phyloP scores from a whole-genome alignment of 805 yeast genomes.

The Starmerella lactis-condensi region DNA sequence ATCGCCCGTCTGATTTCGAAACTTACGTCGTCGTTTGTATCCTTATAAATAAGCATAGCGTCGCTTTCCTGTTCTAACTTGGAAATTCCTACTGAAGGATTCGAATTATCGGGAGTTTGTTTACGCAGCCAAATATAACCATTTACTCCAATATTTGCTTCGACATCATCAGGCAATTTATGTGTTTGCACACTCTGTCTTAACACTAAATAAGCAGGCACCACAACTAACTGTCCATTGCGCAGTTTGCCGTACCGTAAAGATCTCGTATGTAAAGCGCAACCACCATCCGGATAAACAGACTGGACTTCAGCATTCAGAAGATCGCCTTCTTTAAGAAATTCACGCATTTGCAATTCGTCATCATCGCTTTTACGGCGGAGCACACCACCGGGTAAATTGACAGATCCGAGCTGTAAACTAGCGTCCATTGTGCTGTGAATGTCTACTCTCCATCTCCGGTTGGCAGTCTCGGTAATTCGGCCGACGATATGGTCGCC shows the following conservation, averaged over 20 bases:
- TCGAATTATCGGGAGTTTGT: slow-evolving; percentile 11
- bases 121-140: slow-evolving; percentile 78
- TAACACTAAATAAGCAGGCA: slow-evolving; percentile 67
- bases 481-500: slow-evolving; percentile 94
- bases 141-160: slow-evolving; percentile 78
- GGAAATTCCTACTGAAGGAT: slow-evolving; percentile 45
- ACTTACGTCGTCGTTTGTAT: slow-evolving; percentile 58
- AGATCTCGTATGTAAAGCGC: slow-evolving; percentile 87
- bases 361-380: slow-evolving; percentile 89
- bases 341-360: slow-evolving; percentile 87
- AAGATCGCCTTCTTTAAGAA: slow-evolving; percentile 87
- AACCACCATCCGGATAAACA: slow-evolving; percentile 73
- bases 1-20: slow-evolving; percentile 49
- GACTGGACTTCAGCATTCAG: slow-evolving; percentile 92
- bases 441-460: slow-evolving; percentile 91
- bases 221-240: slow-evolving; percentile 66
- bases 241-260: slow-evolving; percentile 86
- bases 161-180: slow-evolving; percentile 83
- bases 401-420: slow-evolving; percentile 83
- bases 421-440: slow-evolving; percentile 91
- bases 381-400: slow-evolving; percentile 90
- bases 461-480: slow-evolving; percentile 80
- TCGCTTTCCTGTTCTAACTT: slow-evolving; percentile 74
- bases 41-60: slow-evolving; percentile 88
- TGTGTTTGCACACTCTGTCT: slow-evolving; percentile 78